phyloP scores from a whole-genome alignment of 2,329 filamentous ascomycete genomes.

The Pseudogymnoascus sp. region DNA sequence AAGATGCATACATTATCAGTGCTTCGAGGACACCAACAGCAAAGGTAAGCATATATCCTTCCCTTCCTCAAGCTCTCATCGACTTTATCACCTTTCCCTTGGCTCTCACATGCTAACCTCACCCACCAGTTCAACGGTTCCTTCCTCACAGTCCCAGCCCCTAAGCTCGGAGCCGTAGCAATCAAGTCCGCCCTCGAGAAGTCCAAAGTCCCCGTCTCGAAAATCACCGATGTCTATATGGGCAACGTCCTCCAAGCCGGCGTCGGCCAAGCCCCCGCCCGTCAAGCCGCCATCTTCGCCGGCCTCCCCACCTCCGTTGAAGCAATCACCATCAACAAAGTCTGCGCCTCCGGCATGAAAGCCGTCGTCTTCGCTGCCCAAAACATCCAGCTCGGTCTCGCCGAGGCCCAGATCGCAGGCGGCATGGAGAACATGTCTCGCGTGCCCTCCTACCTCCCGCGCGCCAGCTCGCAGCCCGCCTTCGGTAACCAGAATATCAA shows the following conservation, averaged over 20 bases:
- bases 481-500: conserved; percentile 85
- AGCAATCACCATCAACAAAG: conserved; percentile 93
- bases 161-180: conserved; percentile 79
- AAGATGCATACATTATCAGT: conserved; percentile 89
- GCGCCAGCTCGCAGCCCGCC: conserved; percentile 70
- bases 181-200: conserved; percentile 88
- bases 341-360: conserved; percentile 92
- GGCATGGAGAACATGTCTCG: conserved; percentile 98
- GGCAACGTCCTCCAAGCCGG: conserved; percentile 83
- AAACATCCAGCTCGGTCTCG: conserved; percentile 84
- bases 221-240: conserved; percentile 93
- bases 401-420: conserved; percentile 82
- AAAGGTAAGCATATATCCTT: conserved; percentile 49
- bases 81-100: neutral
- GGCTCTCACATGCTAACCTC: neutral
- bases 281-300: conserved; percentile 83
- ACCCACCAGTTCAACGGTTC: conserved; percentile 77
- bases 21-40: conserved; percentile 82
- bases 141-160: conserved; percentile 71
- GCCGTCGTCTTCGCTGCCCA: conserved; percentile 84
- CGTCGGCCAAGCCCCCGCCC: conserved; percentile 82
- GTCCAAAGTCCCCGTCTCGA: conserved; percentile 69
- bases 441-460: conserved; percentile 81
- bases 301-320: conserved; percentile 75
- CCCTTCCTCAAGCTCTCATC: conserved; percentile 13